These are phyloP conservation scores for Alternaria viburni DNA, from an alignment of 2,329 filamentous ascomycete species.

Conservation along the genomic window DNA sequence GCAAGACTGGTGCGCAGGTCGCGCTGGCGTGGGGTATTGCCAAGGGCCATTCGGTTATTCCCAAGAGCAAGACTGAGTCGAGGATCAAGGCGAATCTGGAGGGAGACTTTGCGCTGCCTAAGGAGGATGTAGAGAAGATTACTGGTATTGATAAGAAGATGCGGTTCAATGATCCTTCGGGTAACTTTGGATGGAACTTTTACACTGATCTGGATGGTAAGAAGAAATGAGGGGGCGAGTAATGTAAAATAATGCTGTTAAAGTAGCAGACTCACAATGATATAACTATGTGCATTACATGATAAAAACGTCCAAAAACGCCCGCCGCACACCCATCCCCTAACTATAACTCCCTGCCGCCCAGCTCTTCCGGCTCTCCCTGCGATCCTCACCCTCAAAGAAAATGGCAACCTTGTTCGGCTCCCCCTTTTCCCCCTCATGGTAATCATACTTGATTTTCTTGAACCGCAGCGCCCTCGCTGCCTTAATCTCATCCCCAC, in stretches of 20 bases:
- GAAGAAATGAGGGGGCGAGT: conserved; percentile 14
- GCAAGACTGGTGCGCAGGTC: conserved; percentile 79
- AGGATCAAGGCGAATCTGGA: conserved; percentile 41
- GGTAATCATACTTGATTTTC: conserved; percentile 41
- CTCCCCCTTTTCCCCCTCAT: conserved; percentile 29
- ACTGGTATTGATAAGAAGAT: conserved; percentile 64
- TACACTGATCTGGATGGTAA: conserved; percentile 64
- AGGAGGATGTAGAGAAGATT: conserved; percentile 73
- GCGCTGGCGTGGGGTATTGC: conserved; percentile 88
- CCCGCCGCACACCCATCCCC: not conserved
- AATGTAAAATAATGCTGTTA: not conserved
- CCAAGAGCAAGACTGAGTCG: conserved; percentile 41
- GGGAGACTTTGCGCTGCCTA: conserved; percentile 73
- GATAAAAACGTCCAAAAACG: not conserved
- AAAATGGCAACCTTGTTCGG: conserved; percentile 39
- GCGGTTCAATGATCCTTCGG: conserved; percentile 66
- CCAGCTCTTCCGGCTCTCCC: conserved; percentile 36
- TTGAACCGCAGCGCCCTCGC: conserved; percentile 31
- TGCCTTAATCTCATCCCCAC: conserved; percentile 38
- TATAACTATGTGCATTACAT: not conserved
- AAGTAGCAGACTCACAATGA: not conserved
- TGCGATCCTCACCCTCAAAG: conserved; percentile 32
- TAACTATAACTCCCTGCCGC: conserved; percentile 31
- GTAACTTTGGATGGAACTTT: conserved; percentile 63
- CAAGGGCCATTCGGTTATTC: conserved; percentile 46